These are phyloP conservation scores for Aspergillus viridinutans DNA, from an alignment of 2,329 filamentous ascomycete genomes.

Conservation along the genomic window DNA sequence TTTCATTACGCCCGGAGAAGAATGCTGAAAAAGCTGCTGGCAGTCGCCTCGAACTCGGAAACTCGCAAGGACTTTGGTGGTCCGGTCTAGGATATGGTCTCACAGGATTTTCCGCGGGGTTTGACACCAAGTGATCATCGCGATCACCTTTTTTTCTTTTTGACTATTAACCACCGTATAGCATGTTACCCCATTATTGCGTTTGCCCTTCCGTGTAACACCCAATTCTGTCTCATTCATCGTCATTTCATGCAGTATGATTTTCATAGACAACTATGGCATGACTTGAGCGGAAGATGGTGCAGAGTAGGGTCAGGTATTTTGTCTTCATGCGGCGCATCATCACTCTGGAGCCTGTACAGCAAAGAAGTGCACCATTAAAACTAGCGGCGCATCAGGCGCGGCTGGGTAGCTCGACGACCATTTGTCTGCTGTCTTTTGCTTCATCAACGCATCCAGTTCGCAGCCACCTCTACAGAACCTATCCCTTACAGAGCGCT, in stretches of 20 bases:
- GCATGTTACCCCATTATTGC: neutral
- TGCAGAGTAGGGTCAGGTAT: neutral
- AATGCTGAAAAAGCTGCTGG: neutral
- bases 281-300: neutral
- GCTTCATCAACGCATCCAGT: neutral
- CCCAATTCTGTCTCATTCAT: neutral
- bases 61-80: neutral
- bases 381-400: neutral
- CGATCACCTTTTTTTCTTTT: neutral
- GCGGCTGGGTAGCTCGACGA: neutral
- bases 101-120: neutral
- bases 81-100: neutral
- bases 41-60: neutral
- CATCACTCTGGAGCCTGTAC: too few species aligned
- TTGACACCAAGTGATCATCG: neutral
- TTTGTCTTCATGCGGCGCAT: neutral
- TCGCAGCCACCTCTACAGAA: neutral
- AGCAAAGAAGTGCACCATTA: neutral
- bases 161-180: neutral
- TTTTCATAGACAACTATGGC: neutral
- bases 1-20: constrained; percentile 11
- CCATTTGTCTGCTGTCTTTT: neutral
- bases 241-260: neutral
- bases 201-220: neutral
- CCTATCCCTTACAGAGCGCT: neutral